Evolutionary conservation across 2,329 filamentous ascomycete species (phyloP).

Genomic region (Podosphaera xanthii): DNA sequence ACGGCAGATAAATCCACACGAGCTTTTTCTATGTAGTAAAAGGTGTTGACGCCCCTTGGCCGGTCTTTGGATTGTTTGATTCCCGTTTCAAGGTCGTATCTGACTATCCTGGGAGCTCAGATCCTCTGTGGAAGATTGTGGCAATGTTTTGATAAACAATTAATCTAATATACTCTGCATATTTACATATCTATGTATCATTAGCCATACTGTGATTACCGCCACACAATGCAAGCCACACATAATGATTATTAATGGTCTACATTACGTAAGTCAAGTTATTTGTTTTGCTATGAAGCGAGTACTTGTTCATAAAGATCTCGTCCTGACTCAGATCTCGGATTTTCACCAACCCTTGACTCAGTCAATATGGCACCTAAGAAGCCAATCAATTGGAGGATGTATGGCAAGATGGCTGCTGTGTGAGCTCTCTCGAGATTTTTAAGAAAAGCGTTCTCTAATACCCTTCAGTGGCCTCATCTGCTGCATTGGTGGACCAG

Average conservation of each 20-base stretch:
- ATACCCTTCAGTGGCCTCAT: conserved; percentile 34
- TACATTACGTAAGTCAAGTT: neutral
- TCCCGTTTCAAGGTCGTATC: neutral
- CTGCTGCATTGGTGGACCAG: conserved; percentile 65
- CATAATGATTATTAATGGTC: neutral
- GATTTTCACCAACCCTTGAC: neutral
- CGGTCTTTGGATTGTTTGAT: neutral
- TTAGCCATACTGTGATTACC: neutral
- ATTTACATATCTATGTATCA: no score
- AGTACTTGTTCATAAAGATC: neutral
- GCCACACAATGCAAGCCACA: neutral
- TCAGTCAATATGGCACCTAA: conserved; percentile 21
- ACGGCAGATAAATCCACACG: neutral
- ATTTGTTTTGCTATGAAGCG: neutral
- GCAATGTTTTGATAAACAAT: no score
- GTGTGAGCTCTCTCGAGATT: conserved; percentile 27
- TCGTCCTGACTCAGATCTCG: neutral
- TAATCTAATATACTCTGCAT: no score
- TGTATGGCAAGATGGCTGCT: conserved; percentile 46
- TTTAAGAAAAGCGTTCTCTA: conserved; percentile 3
- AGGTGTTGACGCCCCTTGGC: neutral
- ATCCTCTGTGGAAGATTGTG: no score
- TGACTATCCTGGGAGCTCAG: no score
- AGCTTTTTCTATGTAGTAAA: neutral
- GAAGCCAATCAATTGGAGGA: conserved; percentile 26